Conservation (phyloP, 306 rosid genomes). For the Oxytropis ochrocephala region DNA sequence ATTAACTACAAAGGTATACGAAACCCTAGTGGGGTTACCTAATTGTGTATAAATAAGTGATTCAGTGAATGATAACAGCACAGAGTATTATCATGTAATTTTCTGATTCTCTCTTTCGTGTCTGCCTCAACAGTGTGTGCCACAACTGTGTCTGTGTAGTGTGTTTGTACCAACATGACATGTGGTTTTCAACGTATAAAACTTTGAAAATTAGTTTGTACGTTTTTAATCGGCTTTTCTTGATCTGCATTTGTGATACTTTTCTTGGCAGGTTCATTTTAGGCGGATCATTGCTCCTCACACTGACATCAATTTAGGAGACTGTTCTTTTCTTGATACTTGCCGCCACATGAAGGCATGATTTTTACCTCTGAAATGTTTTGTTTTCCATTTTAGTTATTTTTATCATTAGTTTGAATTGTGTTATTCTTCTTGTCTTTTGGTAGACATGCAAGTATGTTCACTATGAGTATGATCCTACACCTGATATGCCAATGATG, state of each 20-base stretch:
- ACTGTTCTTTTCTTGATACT: constrained; percentile 95
- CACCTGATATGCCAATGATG: constrained; percentile 70
- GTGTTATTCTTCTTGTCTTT: constrained; percentile 17
- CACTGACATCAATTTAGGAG: constrained; percentile 92
- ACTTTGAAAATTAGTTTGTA: neutral
- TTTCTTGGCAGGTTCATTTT: constrained; percentile 77
- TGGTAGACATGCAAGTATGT: constrained; percentile 92
- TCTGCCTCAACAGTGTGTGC: too few species aligned
- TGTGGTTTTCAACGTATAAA: neutral
- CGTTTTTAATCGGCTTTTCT: neutral
- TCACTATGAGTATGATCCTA: constrained; percentile 90
- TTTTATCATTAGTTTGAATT: neutral
- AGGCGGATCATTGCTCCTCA: constrained; percentile 92
- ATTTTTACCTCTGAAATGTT: constrained; percentile 8
- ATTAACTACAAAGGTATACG: too few species aligned
- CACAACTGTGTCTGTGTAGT: too few species aligned
- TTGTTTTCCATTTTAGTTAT: neutral
- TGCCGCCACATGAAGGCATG: constrained; percentile 98
- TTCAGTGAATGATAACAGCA: too few species aligned
- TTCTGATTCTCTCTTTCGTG: too few species aligned
- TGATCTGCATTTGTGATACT: constrained; percentile 8
- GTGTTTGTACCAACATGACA: neutral
- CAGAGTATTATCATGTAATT: too few species aligned
- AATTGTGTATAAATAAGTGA: too few species aligned
- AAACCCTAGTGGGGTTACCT: too few species aligned